Conservation (phyloP, 2,329 filamentous ascomycete species). For the Beauveria caledonica region DNA sequence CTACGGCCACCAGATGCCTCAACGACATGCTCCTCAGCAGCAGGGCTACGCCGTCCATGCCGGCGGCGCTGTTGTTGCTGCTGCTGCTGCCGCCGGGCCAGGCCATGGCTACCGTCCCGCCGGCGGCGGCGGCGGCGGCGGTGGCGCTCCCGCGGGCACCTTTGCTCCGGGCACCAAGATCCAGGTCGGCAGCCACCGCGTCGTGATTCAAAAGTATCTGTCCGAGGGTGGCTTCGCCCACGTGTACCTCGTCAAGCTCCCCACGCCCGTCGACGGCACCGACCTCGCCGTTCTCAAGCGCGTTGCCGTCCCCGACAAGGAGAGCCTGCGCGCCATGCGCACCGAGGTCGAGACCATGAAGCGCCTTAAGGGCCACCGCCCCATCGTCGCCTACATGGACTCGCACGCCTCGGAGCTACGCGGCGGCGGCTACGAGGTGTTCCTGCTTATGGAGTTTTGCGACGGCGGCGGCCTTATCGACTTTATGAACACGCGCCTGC, state of each 20-base stretch:
- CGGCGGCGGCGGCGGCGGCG: slow-evolving; percentile 32
- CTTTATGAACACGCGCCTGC: slow-evolving; percentile 97
- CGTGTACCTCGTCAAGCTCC: slow-evolving; percentile 89
- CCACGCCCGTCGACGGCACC: slow-evolving; percentile 66
- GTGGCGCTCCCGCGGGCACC: slow-evolving; percentile 61
- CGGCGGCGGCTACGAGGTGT: slow-evolving; percentile 93
- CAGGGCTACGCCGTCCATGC: slow-evolving; percentile 7
- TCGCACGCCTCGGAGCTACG: slow-evolving; percentile 93
- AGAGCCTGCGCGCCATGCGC: slow-evolving; percentile 88
- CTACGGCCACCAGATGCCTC: slow-evolving; percentile 28
- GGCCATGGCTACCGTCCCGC: slow-evolving; percentile 36
- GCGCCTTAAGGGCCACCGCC: slow-evolving; percentile 89
- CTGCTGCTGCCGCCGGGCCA: slow-evolving; percentile 13
- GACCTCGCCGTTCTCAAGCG: slow-evolving; percentile 84
- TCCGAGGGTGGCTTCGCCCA: slow-evolving; percentile 98
- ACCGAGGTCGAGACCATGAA: slow-evolving; percentile 99
- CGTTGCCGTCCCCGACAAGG: slow-evolving; percentile 94
- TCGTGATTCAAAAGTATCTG: slow-evolving; percentile 93
- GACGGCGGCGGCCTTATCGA: slow-evolving; percentile 92
- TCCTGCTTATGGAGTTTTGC: slow-evolving; percentile 97
- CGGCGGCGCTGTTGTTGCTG: not conserved
- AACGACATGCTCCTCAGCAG: slow-evolving; percentile 24
- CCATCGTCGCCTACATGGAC: slow-evolving; percentile 97
- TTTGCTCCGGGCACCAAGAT: slow-evolving; percentile 94
- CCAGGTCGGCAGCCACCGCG: slow-evolving; percentile 84